A percentile compares a stretch with the other conserved stretches of the same genome.
Evolutionary conservation across 768 basidiomycete species (phyloP).

Genomic region (Kwoniella newhampshirensis): DNA sequence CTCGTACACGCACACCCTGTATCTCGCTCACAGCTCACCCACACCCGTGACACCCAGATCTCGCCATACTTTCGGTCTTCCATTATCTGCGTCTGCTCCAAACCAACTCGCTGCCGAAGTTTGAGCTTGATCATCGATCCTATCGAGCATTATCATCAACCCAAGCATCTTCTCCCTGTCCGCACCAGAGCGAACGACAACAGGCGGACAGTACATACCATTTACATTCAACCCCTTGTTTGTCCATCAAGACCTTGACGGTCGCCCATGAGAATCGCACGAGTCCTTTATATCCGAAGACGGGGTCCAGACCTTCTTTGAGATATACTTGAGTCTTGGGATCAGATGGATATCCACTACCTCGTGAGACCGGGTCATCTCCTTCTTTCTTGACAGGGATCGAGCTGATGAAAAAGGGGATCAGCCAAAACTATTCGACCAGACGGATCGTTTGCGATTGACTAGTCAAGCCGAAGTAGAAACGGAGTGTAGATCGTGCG

Average conservation of each 20-base stretch:
- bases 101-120: conserved; percentile 74
- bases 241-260: conserved; percentile 78
- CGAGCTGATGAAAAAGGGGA: too few species aligned
- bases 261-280: conserved; percentile 96
- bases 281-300: conserved; percentile 87
- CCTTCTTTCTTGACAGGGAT: conserved; percentile 9
- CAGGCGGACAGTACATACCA: conserved; percentile 61
- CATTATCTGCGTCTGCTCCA: conserved; percentile 70
- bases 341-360: conserved; percentile 95
- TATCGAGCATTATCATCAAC: conserved; percentile 43
- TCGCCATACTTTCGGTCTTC: conserved; percentile 67
- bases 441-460: too few species aligned
- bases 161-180: background rate
- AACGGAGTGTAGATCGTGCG: too few species aligned
- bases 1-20: too few species aligned
- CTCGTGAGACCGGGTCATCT: conserved; percentile 55
- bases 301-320: conserved; percentile 69
- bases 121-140: conserved; percentile 77
- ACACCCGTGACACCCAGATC: conserved; percentile 74
- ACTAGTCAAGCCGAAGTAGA: too few species aligned
- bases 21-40: conserved; percentile 60
- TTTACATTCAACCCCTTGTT: conserved; percentile 71
- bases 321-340: conserved; percentile 91
- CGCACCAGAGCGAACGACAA: background rate
- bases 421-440: too few species aligned